Percentiles rank a stretch among this genome's conserved stretches.
phyloP scores from a whole-genome alignment of 345 rosid genomes.

The Salix purpurea region DNA sequence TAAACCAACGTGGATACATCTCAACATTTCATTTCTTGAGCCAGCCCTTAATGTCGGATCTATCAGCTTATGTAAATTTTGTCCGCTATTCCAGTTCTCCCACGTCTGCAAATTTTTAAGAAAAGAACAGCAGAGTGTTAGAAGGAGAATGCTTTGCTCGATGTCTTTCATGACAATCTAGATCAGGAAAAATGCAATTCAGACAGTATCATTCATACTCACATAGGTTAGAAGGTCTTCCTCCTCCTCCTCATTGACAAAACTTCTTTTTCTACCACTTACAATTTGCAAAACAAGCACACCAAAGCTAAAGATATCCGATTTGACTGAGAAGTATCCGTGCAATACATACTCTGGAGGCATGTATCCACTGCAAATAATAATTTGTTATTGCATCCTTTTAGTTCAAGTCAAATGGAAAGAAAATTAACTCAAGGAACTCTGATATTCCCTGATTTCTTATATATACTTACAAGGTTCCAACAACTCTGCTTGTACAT shows the following conservation, averaged over 20 bases:
- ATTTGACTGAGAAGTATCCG: slow-evolving; percentile 4
- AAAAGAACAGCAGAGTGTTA: not conserved
- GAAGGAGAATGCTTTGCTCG: no score
- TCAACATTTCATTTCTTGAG: slow-evolving; percentile 26
- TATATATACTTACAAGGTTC: slow-evolving; percentile 31
- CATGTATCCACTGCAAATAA: slow-evolving; percentile 15
- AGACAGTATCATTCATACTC: not conserved
- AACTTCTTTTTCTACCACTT: slow-evolving; percentile 10
- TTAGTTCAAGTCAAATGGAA: no score
- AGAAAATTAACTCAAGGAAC: no score
- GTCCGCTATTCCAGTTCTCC: slow-evolving; percentile 25
- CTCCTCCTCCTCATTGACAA: no score
- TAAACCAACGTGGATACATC: slow-evolving; percentile 52
- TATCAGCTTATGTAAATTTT: not conserved
- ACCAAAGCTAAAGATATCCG: slow-evolving; percentile 19
- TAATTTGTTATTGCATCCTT: not conserved
- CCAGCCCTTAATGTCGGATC: slow-evolving; percentile 9
- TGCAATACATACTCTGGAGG: slow-evolving; percentile 20
- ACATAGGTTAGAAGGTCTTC: slow-evolving; percentile 18
- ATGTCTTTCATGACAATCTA: no score
- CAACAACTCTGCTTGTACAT: slow-evolving; percentile 29
- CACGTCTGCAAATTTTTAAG: slow-evolving; percentile 18
- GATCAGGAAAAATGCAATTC: no score
- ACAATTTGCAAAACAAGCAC: slow-evolving; percentile 27
- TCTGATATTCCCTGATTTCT: no score